Percentiles rank a stretch among this genome's conserved stretches.
Evolutionary conservation across 176 grass and related monocot species (phyloP).

Genomic region (Phyllostachys edulis): DNA sequence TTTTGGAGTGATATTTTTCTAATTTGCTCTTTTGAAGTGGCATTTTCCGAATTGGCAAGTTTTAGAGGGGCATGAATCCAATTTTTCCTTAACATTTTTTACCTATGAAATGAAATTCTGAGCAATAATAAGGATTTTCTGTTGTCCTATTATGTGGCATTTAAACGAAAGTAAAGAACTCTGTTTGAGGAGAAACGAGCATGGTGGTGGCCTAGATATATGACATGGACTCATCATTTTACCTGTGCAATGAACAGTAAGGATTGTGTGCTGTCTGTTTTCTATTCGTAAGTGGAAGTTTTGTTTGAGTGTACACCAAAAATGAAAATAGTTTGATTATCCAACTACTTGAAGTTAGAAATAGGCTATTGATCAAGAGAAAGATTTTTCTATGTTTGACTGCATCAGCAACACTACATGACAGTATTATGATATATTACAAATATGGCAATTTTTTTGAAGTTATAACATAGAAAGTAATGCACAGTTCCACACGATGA

Average conservation of each 20-base stretch:
- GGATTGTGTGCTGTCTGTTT: background rate
- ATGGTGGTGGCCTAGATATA: background rate
- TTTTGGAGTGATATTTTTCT: too few relatives aligned
- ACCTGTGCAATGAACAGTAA: background rate
- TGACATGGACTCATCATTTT: background rate
- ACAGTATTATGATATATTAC: background rate
- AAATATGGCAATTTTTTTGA: background rate
- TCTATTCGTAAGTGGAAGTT: background rate
- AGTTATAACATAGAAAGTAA: background rate
- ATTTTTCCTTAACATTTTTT: background rate
- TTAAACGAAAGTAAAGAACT: background rate
- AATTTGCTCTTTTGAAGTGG: too few relatives aligned
- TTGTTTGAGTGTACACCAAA: background rate
- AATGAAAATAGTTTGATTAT: background rate
- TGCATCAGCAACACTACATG: background rate
- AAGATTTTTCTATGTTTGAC: background rate
- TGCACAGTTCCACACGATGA: background rate
- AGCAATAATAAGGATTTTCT: background rate
- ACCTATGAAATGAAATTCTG: background rate
- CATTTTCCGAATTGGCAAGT: too few relatives aligned
- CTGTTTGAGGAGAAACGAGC: background rate
- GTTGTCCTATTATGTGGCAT: background rate
- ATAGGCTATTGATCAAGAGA: constrained; percentile 2
- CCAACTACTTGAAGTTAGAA: background rate
- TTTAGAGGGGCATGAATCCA: too few relatives aligned